Conservation (phyloP, 768 basidiomycete species). For the Panaeolus cyanescens region DNA sequence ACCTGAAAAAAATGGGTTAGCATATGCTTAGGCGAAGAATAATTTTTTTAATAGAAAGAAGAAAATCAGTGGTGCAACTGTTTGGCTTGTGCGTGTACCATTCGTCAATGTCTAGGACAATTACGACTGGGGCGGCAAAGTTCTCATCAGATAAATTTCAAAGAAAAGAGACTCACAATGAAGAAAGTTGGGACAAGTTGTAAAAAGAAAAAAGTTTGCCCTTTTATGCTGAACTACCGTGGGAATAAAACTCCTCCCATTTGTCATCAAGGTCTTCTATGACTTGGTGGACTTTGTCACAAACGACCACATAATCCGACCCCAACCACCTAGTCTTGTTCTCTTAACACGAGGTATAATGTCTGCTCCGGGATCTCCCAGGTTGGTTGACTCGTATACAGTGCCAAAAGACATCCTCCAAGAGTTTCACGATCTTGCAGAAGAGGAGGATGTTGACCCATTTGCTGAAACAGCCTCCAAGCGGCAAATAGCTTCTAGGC, state of each 20-base stretch:
- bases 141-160: constrained; percentile 51
- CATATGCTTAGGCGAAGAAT: constrained; percentile 4
- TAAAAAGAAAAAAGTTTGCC: constrained; percentile 20
- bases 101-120: constrained; percentile 56
- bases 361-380: constrained; percentile 62
- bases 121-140: constrained; percentile 81
- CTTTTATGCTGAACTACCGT: constrained; percentile 23
- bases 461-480: constrained; percentile 92
- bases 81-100: constrained; percentile 72
- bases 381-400: constrained; percentile 89
- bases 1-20: constrained; percentile 4
- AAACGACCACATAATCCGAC: constrained; percentile 16
- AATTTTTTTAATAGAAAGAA: constrained; percentile 10
- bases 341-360: constrained; percentile 42
- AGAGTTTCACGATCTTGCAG: constrained; percentile 92
- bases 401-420: constrained; percentile 91
- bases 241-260: constrained; percentile 23
- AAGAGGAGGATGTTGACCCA: constrained; percentile 90
- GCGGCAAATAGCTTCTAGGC: constrained; percentile 90
- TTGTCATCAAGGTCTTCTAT: constrained; percentile 7
- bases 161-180: constrained; percentile 17
- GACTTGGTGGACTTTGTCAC: constrained; percentile 28
- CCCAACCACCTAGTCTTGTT: constrained; percentile 13
- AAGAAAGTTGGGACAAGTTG: constrained; percentile 5
- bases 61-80: constrained; percentile 61